phyloP scores from a whole-genome alignment of 768 basidiomycete genomes.

The Mycena kentingensis region DNA sequence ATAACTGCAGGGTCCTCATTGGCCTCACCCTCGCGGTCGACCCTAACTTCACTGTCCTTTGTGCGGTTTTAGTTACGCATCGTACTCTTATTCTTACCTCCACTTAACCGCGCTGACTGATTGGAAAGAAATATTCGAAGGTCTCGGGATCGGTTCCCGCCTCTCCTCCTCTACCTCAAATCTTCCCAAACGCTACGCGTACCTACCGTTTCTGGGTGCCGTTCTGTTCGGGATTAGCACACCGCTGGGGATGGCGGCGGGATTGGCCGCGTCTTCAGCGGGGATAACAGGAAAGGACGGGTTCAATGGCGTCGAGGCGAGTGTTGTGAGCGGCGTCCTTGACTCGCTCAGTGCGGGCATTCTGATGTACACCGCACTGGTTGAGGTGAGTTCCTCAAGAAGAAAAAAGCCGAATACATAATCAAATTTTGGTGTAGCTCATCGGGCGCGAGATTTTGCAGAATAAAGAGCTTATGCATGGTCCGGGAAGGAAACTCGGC shows the following conservation, averaged over 20 bases:
- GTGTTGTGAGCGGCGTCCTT: constrained; percentile 80
- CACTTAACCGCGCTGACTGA: constrained; percentile 1
- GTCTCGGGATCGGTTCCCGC: constrained; percentile 88
- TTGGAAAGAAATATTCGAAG: constrained; percentile 85
- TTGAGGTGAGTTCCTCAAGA: constrained; percentile 56
- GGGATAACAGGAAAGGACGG: constrained; percentile 79
- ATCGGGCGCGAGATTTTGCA: constrained; percentile 85
- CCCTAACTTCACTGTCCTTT: constrained; percentile 77
- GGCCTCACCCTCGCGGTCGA: constrained; percentile 94
- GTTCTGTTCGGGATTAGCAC: constrained; percentile 75
- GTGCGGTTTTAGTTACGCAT: constrained; percentile 88
- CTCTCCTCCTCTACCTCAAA: constrained; percentile 64
- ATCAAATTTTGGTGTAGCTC: constrained; percentile 2
- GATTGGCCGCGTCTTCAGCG: constrained; percentile 57
- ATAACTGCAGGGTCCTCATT: constrained; percentile 63
- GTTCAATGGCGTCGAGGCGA: constrained; percentile 69
- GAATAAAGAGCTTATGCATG: constrained; percentile 78
- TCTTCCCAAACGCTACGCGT: constrained; percentile 53
- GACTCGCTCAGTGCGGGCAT: constrained; percentile 89
- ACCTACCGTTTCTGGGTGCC: constrained; percentile 62
- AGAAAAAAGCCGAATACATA: neutral
- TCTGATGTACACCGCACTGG: constrained; percentile 84
- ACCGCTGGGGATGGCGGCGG: constrained; percentile 85
- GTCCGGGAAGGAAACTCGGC: constrained; percentile 57
- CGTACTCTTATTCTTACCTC: constrained; percentile 53